phyloP scores from a whole-genome alignment of 495 filamentous ascomycete genomes.

The Talaromyces proteolyticus region DNA sequence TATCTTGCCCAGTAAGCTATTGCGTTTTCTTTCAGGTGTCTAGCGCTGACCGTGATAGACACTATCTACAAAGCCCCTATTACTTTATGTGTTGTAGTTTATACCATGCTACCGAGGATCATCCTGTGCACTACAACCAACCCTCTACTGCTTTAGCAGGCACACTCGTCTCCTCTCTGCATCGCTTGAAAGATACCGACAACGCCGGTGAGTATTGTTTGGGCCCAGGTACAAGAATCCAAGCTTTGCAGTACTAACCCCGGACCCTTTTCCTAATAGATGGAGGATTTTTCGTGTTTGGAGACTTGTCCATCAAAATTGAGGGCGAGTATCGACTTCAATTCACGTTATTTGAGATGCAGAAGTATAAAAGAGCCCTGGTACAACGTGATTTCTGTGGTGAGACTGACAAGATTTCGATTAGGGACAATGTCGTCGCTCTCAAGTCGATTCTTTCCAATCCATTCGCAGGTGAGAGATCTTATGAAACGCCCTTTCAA shows the following conservation, averaged over 20 bases:
- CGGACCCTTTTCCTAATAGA: slow-evolving; percentile 41
- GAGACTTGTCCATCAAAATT: slow-evolving; percentile 80
- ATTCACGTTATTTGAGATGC: slow-evolving; percentile 85
- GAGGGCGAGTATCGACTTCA: slow-evolving; percentile 74
- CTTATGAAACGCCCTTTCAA: no score
- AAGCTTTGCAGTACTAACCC: no score
- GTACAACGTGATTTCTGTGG: background rate
- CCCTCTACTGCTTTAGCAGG: slow-evolving; percentile 63
- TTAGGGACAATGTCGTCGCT: slow-evolving; percentile 49
- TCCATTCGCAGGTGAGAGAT: slow-evolving; percentile 63
- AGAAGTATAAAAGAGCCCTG: slow-evolving; percentile 44
- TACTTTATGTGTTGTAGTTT: slow-evolving; percentile 75
- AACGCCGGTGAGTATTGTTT: slow-evolving; percentile 56
- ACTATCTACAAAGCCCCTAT: slow-evolving; percentile 72
- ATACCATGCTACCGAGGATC: slow-evolving; percentile 57
- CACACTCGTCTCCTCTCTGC: slow-evolving; percentile 83
- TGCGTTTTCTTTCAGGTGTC: no score
- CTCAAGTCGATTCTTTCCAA: slow-evolving; percentile 69
- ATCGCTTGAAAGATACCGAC: slow-evolving; percentile 85
- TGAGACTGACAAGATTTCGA: background rate
- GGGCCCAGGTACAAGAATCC: background rate
- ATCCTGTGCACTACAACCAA: slow-evolving; percentile 38
- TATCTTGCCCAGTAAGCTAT: slow-evolving; percentile 66
- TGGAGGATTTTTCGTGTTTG: slow-evolving; percentile 96
- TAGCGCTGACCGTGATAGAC: slow-evolving; percentile 42